phyloP scores from a whole-genome alignment of 1,284 basidiomycete genomes.

The Afroboletus lepidellus region DNA sequence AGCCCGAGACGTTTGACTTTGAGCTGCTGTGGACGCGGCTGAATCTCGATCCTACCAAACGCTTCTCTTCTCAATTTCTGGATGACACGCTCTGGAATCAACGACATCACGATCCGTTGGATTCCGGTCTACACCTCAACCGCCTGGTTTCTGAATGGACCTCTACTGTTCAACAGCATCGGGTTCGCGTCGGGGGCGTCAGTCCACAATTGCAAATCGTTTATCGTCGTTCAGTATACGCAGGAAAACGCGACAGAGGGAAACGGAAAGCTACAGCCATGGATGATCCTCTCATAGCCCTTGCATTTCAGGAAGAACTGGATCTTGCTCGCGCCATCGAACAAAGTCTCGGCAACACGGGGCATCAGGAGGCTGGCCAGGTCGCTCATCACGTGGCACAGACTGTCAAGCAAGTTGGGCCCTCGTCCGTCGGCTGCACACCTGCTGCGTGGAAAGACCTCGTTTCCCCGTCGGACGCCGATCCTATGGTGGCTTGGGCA shows the following conservation, averaged over 20 bases:
- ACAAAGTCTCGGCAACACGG: conserved; percentile 51
- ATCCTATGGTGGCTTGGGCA: conserved; percentile 15
- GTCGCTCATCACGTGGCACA: conserved; percentile 10
- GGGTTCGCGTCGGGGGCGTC: conserved; percentile 15
- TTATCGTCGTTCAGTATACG: conserved; percentile 24
- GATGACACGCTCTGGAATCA: conserved; percentile 44
- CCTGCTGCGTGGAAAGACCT: conserved; percentile 15
- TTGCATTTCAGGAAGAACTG: conserved; percentile 35
- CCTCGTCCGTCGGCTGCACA: conserved; percentile 5
- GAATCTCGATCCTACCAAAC: conserved; percentile 42
- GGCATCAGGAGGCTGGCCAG: conserved; percentile 30
- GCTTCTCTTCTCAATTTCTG: conserved; percentile 59
- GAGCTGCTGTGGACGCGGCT: conserved; percentile 52
- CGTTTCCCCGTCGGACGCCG: conserved; percentile 5
- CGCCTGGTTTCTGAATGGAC: conserved; percentile 36
- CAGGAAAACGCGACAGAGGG: conserved; percentile 1
- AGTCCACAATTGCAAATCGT: conserved; percentile 29
- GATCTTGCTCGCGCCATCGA: conserved; percentile 74
- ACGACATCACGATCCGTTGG: conserved; percentile 35
- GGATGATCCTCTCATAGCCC: conserved; percentile 21
- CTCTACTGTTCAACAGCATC: conserved; percentile 22
- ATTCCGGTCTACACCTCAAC: conserved; percentile 26
- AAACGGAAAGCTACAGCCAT: conserved; percentile 7
- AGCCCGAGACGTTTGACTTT: conserved; percentile 52
- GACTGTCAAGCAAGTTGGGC: conserved; percentile 10